Conservation (phyloP, 129 eudicot species). For the Apium graveolens region DNA sequence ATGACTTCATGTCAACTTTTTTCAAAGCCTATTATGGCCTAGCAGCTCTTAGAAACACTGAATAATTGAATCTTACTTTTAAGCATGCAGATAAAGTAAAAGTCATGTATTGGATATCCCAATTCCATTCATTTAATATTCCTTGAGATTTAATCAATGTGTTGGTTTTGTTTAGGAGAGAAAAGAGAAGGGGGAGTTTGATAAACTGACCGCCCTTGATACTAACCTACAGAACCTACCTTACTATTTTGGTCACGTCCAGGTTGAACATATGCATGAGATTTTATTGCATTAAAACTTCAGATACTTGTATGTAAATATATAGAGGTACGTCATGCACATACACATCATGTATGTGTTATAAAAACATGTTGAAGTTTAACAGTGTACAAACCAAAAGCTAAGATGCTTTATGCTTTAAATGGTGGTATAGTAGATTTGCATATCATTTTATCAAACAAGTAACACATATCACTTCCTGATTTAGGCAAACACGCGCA, state of each 20-base stretch:
- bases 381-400: too few species aligned
- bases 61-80: not conserved
- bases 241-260: not conserved
- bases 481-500: conserved; percentile 63
- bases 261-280: not conserved
- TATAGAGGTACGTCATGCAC: too few species aligned
- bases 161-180: not conserved
- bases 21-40: not conserved
- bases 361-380: too few species aligned
- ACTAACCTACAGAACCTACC: conserved; percentile 40
- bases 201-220: conserved; percentile 46
- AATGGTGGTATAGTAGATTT: too few species aligned
- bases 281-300: not conserved
- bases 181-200: conserved; percentile 35
- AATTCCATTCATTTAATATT: too few species aligned
- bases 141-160: conserved; percentile 3
- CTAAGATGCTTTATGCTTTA: too few species aligned
- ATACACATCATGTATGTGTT: too few species aligned
- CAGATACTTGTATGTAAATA: too few species aligned
- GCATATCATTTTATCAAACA: too few species aligned
- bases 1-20: conserved; percentile 28
- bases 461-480: conserved; percentile 19
- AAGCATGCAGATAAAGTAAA: not conserved
- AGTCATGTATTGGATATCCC: conserved; percentile 22
- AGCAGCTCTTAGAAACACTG: not conserved